Evolutionary conservation across 2,329 filamentous ascomycete species (phyloP), one percentile per base, ranked within the genome.

Genomic region (Colletotrichum cordylinicola): DNA sequence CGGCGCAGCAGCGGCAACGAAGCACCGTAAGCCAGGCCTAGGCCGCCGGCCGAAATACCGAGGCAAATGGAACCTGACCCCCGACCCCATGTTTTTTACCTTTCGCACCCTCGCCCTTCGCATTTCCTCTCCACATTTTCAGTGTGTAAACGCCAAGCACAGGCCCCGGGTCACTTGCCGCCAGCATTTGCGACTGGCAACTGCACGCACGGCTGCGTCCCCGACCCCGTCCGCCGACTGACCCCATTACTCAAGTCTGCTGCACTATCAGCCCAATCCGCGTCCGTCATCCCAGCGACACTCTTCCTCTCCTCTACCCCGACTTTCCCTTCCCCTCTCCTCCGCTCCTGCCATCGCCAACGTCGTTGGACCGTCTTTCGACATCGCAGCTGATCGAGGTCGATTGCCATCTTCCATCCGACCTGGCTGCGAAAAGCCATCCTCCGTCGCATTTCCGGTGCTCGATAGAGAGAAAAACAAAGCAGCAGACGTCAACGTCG

Each of bases 21-120:
- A 16, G 35, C 43, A 52, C n/a, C n/a, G 29, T 27, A 33, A 21
- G 27, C 60, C 48, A 37, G 24, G 37, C 33, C 27, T 29, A 43
- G 58, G 48, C 35, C 33, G 39, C 29, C 39, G 37, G 55, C 62
- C 69, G 62, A 69, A 60, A 65, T 70, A 60, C 72, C 72, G 72
- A 74, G 72, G 72, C 72, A 74, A 66, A 61, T 43, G 31, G 29
- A 15, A 37, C 43, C n/a, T 16, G 27, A 24, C 13, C 67, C 67
- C 61, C 62, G 55, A 69, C 73, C 70, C 64, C 73, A 73, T 73
- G 43, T 52, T 52, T 52, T 52, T 52, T 13, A 13, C 66, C 72
- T 75, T 72, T 66, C 39, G 61, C 21, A 73, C 72, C 67, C 56
- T 64, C 39, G 43, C 55, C 65, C 39, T 48, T 33, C 62, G 55